Evolutionary conservation across 2,329 filamentous ascomycete species (phyloP), one percentile per base, ranked within the genome.

Genomic region (Trichoderma pleuroti): DNA sequence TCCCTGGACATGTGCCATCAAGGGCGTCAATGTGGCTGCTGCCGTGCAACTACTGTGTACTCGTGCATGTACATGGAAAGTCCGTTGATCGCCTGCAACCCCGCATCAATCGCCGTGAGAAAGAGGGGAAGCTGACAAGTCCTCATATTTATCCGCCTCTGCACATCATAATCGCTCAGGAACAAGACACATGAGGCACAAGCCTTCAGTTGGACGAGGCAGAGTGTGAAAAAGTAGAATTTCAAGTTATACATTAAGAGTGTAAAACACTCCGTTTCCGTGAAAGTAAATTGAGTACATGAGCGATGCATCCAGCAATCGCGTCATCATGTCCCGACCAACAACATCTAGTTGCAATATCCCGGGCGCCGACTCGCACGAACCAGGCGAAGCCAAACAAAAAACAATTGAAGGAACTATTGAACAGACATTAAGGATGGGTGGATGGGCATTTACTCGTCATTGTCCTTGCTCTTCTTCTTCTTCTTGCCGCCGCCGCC

Each of bases 401-500:
- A 79, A 66, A 74, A 76, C 74, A 77, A 75, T 77, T 77, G 74
- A 77, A 79, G 79, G 77, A 80, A 76, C 73, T 80, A 81, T 82
- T 81, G 80, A 82, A 79, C 77, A 82, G 78, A 81, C 78, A 79
- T 76, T 76, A 74, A 73, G 75, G 73, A 75, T 73, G 72, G 68
- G 59, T 70, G 49, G 56, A 42, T 65, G n/a, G 60, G 71, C 30
- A 73, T 66, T 77, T 77, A 79, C 78, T 84, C 83, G 72, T 84
- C 82, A 28, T 46, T 42, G 28, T 81, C 84, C 82, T 88, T 88
- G 84, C 88, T 88, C 87, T 93, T 86, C 83, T 87, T 88, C 84
- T 90, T 90, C 88, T 94, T 94, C 84, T 89, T 89, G 80, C 87
- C 86, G 79, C 87, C 86, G 74, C 81, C 78, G 73, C 81, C 78